These are phyloP conservation scores for Cordyceps tenuipes DNA, from an alignment of 2,329 filamentous ascomycete species.

Conservation along the genomic window DNA sequence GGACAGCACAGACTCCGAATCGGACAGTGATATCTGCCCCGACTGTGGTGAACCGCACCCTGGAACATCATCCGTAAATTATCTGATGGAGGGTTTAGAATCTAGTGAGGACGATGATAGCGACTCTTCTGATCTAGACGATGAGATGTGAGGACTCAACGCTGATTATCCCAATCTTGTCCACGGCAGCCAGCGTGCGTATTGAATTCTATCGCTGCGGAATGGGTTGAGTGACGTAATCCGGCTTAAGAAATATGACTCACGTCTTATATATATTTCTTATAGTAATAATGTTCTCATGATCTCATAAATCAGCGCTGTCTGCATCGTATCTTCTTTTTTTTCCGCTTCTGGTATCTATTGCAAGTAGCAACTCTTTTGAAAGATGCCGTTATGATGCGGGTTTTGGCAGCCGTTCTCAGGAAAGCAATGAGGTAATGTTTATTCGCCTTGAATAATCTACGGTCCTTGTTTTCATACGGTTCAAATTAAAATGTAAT, in stretches of 20 bases:
- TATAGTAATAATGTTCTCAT: no score
- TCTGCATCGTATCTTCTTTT: no score
- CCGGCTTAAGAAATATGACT: not conserved
- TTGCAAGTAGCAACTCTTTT: no score
- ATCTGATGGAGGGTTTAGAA: slow-evolving; percentile 8
- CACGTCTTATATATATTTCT: no score
- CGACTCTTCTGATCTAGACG: slow-evolving; percentile 4
- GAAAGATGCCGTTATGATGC: no score
- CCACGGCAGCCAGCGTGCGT: not conserved
- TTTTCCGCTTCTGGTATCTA: no score
- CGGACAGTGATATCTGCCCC: slow-evolving; percentile 30
- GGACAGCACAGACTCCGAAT: slow-evolving; percentile 24
- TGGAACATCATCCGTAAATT: slow-evolving; percentile 27
- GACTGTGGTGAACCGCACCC: slow-evolving; percentile 33
- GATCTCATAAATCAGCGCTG: no score
- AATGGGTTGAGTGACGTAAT: not conserved
- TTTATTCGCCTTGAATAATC: no score
- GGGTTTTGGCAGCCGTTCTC: no score
- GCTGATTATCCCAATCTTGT: no score
- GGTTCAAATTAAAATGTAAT: no score
- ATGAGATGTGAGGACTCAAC: not conserved
- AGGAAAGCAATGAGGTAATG: not conserved
- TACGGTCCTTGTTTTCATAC: no score
- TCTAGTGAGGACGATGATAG: not conserved
- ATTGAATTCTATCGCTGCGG: not conserved